These are phyloP conservation scores for Pisolithus orientalis DNA, from an alignment of 768 basidiomycete genomes.

Conservation along the genomic window DNA sequence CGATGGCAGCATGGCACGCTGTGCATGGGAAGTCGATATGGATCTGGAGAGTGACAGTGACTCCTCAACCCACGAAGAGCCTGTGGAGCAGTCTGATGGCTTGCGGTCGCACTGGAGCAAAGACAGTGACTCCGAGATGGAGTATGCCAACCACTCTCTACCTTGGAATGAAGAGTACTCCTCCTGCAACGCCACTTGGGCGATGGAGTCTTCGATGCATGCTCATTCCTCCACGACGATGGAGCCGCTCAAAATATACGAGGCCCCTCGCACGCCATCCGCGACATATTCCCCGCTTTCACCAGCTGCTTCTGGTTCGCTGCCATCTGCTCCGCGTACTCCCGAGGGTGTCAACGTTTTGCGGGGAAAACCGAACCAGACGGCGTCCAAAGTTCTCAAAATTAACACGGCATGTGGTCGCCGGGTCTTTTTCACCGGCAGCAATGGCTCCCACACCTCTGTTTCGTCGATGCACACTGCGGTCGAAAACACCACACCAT, in stretches of 20 bases:
- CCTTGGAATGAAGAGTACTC: conserved; percentile 32
- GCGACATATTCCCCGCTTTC: conserved; percentile 45
- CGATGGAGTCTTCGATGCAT: conserved; percentile 44
- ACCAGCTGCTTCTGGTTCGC: conserved; percentile 31
- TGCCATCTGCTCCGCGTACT: conserved; percentile 49
- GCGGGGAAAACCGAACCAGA: conserved; percentile 30
- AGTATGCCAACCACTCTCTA: conserved; percentile 23
- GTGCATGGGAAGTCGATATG: conserved; percentile 72
- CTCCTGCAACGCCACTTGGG: conserved; percentile 51
- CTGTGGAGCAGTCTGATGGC: conserved; percentile 32
- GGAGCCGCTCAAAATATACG: conserved; percentile 36
- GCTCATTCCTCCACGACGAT: conserved; percentile 35
- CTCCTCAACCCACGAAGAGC: conserved; percentile 42
- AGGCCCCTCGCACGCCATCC: conserved; percentile 44
- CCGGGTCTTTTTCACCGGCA: conserved; percentile 32
- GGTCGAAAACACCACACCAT: conserved; percentile 54
- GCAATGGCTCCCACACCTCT: conserved; percentile 38
- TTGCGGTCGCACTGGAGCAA: conserved; percentile 57
- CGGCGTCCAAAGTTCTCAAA: conserved; percentile 41
- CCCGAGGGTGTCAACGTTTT: conserved; percentile 46
- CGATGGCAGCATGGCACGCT: conserved; percentile 75
- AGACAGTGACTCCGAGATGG: conserved; percentile 35
- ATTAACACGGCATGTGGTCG: conserved; percentile 49
- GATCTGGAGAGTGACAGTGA: conserved; percentile 57
- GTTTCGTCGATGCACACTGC: conserved; percentile 73